phyloP scores from a whole-genome alignment of 1,284 basidiomycete species.

The Psilocybe mexicana region DNA sequence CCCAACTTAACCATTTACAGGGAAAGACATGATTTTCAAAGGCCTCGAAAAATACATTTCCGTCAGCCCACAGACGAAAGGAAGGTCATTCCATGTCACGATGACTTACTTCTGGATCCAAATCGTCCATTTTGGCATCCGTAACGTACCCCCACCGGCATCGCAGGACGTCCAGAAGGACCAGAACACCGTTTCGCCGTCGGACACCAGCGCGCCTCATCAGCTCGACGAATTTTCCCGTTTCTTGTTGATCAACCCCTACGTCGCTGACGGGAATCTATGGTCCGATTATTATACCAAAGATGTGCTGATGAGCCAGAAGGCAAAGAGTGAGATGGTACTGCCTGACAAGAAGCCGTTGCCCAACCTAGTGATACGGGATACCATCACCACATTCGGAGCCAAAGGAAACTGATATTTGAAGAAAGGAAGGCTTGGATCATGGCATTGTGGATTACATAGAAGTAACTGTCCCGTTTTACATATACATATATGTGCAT shows the following conservation, averaged over 20 bases:
- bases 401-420: not conserved
- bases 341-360: conserved; percentile 42
- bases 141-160: conserved; percentile 27
- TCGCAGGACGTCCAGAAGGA: not conserved
- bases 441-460: no score
- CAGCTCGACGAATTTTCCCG: conserved; percentile 23
- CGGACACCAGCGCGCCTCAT: not conserved
- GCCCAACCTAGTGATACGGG: conserved; percentile 37
- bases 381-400: conserved; percentile 28
- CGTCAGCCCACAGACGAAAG: conserved; percentile 34
- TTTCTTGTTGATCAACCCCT: conserved; percentile 38
- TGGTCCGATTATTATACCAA: conserved; percentile 41
- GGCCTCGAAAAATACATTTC: conserved; percentile 41
- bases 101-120: conserved; percentile 50
- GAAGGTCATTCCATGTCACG: conserved; percentile 41
- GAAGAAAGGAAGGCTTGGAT: no score
- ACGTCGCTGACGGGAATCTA: conserved; percentile 34
- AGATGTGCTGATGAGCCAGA: conserved; percentile 37
- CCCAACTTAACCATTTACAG: conserved; percentile 19
- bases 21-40: conserved; percentile 41
- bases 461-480: no score
- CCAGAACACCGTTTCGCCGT: no score
- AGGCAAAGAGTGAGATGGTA: conserved; percentile 35
- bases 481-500: no score
- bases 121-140: conserved; percentile 44